Base-by-base conservation (phyloP, 2,329 filamentous ascomycete species). In the Seiridium cupressi region DNA sequence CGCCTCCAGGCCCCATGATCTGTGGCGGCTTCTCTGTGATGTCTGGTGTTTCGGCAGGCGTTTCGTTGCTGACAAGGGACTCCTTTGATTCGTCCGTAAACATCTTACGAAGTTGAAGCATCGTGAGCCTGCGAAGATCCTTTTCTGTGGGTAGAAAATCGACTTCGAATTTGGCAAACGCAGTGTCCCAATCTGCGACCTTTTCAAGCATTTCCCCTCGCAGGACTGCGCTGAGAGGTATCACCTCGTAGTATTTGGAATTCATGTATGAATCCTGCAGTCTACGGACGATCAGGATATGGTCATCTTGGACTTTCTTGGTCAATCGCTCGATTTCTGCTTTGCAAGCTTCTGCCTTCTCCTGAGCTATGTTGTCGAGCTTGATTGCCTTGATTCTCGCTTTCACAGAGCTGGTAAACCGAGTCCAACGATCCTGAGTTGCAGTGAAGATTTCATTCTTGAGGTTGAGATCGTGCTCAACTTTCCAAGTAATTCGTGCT, bases 131-230 rank as follows among this genome's bases (percentile, higher is more conserved):
- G 63, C 93, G 86, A 69, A 99, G 96, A 76, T 99, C 95, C 70
- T 96, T 98, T 73, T 99, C 96, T 0, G 94, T 71, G 89, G 90
- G 94, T 68, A 99, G 89, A 76, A 94, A 99, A 67, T 96, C 91
- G 48, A 88, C 86, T 72, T 99, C 96, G 61, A 99, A 98, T 58
- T 95, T 90, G 59, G 87, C 83, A 76, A 99, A 99, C 0, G 87
- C 87, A 32, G 89, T 87, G 70, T 99, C 96, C 95, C 95, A 99
- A 64, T 93, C 92, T 26, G 93, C 88, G 3, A 94, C 93, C 67
- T 91, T 96, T 71, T 97, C 93, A 64, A 98, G 88, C 81, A 97
- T 95, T 59, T 92, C 90, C 4, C 49, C 49, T 65, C 94, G 88
- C 55, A 97, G 86, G 6, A 94, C 90, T 60, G 89, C 84, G 67